Evolutionary conservation across 225 moss, liverwort and hornwort genomes (phyloP), one percentile per base, ranked within the genome.

Genomic region (Straminergon stramineum): DNA sequence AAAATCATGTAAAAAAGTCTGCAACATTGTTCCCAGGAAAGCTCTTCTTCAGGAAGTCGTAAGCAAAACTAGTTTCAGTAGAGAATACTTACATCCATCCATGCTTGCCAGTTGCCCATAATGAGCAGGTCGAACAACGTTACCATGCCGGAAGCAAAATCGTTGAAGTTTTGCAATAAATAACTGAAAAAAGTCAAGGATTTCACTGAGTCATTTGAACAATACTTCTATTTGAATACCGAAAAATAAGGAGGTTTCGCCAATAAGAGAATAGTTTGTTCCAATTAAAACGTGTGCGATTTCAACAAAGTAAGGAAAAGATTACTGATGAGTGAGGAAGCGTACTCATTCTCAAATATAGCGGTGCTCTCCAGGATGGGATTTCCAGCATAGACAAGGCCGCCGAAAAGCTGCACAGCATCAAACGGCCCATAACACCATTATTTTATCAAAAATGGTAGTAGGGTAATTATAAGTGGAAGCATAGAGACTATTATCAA

Each of bases 61-160:
- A n/a, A 75, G 73, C 35, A 89, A 67, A 67, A n/a, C 45, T 51
- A 58, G 43, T 35, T 69, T 81, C 56, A 6, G 73, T 74, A 58
- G 61, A 23, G 22, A 76, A 58, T 43, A 79, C 95, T 87, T 86
- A 97, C 97, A 55, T 98, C 96, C 96, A 98, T 94, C 96, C 96
- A 98, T 24, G 32, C 2, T 89, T 97, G 94, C 99, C 99, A 99
- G 84, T 93, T 96, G 88, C 99, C 97, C 96, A 96, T 93, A 77
- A 99, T 96, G 48, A 99, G 93, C 66, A 99, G 69, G 83, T 99
- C 96, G 89, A 99, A 97, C 85, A 97, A 90, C 6, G 96, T 96
- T 57, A 99, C 92, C 97, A 97, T 97, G 83, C 99, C 99, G 13
- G 96, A 93, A 73, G 95, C 67, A 68, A 96, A 97, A 87, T 99